Evolutionary conservation across 2,329 filamentous ascomycete species (phyloP), one percentile per base, ranked within the genome.

Genomic region (Pseudogymnoascus sp.): DNA sequence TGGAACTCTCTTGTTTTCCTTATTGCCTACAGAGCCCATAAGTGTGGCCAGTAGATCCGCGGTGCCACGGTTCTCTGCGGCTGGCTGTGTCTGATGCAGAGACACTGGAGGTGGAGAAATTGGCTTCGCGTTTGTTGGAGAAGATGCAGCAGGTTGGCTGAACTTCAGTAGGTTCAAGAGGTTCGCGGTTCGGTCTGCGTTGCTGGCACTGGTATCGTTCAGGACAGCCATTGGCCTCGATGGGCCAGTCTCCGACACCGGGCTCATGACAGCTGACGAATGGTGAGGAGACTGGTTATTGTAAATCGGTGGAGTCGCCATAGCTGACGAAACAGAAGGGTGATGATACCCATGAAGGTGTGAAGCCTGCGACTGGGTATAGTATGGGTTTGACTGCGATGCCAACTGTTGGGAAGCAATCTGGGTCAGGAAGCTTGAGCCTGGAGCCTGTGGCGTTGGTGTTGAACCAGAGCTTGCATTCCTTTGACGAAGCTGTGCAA

Each of bases 141-240:
- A 68, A 33, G 66, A 68, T 16, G 71, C 67, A 60, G 75, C 65
- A 39, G 78, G 74, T 67, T 82, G 78, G 65, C 82, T 85, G 75
- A 86, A 88, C 73, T 85, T 86, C 66, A 90, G 78, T 64, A 89
- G 74, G 69, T 83, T 88, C 64, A 89, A 78, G 66, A 90, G 73
- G 69, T 82, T 84, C 65, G 79, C 78, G 14, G 82, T 81, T 64
- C 80, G 79, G 62, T 80, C 78, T 59, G 75, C 72, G 64, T 77
- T 78, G 74, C 66, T 73, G 28, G 49, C 5, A 35, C 28, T 55
- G 22, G 67, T n/a, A 23, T 64, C 64, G 52, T 70, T 68, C 22
- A 60, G 59, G 19, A 67, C 63, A 52, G 67, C 58, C 75, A 73
- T 76, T 76, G 64, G 69, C 35, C 75, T 75, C 62, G 80, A 79